These are phyloP conservation scores for Pseudogymnoascus pannorum DNA, from an alignment of 2,329 filamentous ascomycete genomes.

Conservation along the genomic window DNA sequence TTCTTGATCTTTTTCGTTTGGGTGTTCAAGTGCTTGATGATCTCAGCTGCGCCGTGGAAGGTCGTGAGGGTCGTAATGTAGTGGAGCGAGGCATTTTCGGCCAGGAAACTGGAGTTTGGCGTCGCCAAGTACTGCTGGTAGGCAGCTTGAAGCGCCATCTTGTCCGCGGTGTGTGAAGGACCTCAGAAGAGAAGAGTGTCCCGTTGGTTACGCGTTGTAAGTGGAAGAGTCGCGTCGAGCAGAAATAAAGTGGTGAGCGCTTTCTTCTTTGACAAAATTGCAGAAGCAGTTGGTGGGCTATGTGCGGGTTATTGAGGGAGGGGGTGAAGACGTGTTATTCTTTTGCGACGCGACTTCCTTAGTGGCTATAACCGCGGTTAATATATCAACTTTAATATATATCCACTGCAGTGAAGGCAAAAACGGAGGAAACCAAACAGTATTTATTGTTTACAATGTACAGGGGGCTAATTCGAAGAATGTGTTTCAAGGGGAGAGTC, in stretches of 20 bases:
- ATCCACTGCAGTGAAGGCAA: not conserved
- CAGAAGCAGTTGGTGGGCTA: not conserved
- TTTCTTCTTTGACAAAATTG: conserved; percentile 1
- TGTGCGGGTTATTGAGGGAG: not conserved
- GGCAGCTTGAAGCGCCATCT: conserved; percentile 43
- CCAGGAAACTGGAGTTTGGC: conserved; percentile 56
- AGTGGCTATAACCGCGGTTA: conserved; percentile 1
- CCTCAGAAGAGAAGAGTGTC: conserved; percentile 1
- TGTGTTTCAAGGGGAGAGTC: conserved; percentile 6
- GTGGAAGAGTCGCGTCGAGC: not conserved
- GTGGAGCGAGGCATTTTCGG: conserved; percentile 62
- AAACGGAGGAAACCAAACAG: not conserved
- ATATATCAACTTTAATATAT: conserved; percentile 4
- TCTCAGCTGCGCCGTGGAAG: conserved; percentile 62
- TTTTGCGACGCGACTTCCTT: conserved; percentile 5
- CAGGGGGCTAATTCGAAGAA: conserved; percentile 5
- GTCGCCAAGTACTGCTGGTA: conserved; percentile 69
- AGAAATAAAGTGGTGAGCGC: not conserved
- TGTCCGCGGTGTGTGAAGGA: conserved; percentile 10
- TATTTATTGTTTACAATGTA: conserved; percentile 7
- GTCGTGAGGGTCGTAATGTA: conserved; percentile 85
- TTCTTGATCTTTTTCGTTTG: conserved; percentile 71
- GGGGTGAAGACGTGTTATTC: not conserved
- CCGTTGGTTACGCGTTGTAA: not conserved
- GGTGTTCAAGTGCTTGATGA: conserved; percentile 72